These are phyloP conservation scores for Phalaenopsis equestris DNA, from an alignment of 106 monocot genomes.

Conservation along the genomic window DNA sequence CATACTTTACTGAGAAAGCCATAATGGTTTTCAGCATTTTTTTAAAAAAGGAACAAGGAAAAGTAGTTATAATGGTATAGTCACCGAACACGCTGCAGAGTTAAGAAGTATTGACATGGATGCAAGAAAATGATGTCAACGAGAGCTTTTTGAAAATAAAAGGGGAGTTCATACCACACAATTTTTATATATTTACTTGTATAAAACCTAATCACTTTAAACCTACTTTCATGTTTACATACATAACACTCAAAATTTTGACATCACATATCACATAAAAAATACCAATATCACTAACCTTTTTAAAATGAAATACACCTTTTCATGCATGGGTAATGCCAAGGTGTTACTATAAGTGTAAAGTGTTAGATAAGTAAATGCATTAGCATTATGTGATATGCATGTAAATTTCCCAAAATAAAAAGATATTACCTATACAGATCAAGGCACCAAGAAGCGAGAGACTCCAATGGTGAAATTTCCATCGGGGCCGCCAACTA, in stretches of 20 bases:
- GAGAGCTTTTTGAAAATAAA: not conserved
- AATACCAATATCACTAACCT: too few species aligned
- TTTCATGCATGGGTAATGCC: too few species aligned
- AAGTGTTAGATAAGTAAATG: too few species aligned
- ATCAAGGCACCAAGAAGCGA: constrained; percentile 82
- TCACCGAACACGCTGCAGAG: not conserved
- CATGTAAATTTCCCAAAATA: not conserved
- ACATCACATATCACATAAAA: too few species aligned
- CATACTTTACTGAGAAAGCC: not conserved
- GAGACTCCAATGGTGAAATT: constrained; percentile 97
- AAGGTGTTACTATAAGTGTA: too few species aligned
- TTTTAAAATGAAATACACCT: too few species aligned
- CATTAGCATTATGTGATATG: too few species aligned
- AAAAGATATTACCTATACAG: constrained; percentile 57
- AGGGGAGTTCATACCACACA: too few species aligned
- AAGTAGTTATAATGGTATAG: not conserved
- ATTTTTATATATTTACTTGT: too few species aligned
- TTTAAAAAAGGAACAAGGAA: not conserved
- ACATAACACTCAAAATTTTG: too few species aligned
- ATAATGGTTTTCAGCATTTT: not conserved
- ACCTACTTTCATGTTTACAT: too few species aligned
- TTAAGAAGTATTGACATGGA: not conserved
- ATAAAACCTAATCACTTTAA: too few species aligned
- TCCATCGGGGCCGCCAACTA: constrained; percentile 98
- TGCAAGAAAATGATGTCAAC: not conserved